Evolutionary conservation across 176 grass and related monocot genomes (phyloP), one percentile per base, ranked within the genome.

Genomic region (Zoysia pacifica): DNA sequence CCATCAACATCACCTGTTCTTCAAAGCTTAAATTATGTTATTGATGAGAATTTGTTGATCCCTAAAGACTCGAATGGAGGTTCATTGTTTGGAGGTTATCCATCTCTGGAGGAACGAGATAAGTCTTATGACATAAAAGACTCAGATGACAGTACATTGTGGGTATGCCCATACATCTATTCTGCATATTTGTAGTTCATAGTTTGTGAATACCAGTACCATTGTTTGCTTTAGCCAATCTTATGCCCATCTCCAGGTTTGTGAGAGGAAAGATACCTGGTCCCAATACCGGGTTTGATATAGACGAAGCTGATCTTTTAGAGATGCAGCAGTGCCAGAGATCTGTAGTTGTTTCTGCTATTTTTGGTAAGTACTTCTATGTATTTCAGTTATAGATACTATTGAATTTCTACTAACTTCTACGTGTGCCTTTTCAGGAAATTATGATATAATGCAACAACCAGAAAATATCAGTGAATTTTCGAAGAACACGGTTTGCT

Each of bases 371-470:
- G 20, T 58, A 63, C 37, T 43, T 43, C 37, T 28, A 76, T 74
- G 55, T 59, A 72, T 70, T 69, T 65, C 16, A 14, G 44, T 72
- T 82, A 35, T 86, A 56, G 56, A 62, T 76, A 39, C 74, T 51
- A 54, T 36, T 62, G 20, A 11, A 19, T 77, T 51, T 11, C 50
- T 4, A 63, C 49, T 75, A 41, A 84, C 74, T 72, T 18, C 73
- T 28, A 82, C 45, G 71, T 67, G 14, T 73, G 41, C 18, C 75
- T 86, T 77, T 66, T 59, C 87, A 99, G 97, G 97, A 84, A 96
- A 96, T 74, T 99, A 99, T 91, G 97, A 99, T 81, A 72, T 99
- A 89, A 81, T 99, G 72, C 97, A 99, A 82, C 93, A 96, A 81
- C 93, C 93, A 45, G 90, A 89, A 84, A 95, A 96, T 77, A 79